Conservation (phyloP, 1,284 basidiomycete genomes). For the Cryptococcus wingfieldii region DNA sequence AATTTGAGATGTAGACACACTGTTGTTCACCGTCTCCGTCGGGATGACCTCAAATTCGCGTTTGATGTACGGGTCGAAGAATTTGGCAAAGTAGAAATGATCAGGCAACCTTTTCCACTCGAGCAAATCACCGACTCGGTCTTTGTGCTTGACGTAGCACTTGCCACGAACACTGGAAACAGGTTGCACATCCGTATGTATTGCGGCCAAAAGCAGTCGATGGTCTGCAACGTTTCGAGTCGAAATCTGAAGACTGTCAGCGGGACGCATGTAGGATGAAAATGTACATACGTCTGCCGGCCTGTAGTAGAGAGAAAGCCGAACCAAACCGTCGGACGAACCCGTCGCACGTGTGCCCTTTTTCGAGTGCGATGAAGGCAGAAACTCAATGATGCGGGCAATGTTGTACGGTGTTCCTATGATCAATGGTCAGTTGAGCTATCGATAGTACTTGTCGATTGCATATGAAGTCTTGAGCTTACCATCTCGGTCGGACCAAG, state of each 20-base stretch:
- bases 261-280: constrained; percentile 4
- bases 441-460: neutral
- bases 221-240: constrained; percentile 63
- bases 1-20: constrained; percentile 54
- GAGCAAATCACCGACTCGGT: constrained; percentile 86
- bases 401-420: constrained; percentile 74
- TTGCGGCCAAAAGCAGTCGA: constrained; percentile 84
- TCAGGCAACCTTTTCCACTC: constrained; percentile 95
- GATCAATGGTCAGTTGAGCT: neutral
- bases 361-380: constrained; percentile 57
- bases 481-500: constrained; percentile 84
- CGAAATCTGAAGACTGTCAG: constrained; percentile 45
- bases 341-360: constrained; percentile 26
- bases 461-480: constrained; percentile 32
- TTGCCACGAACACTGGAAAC: constrained; percentile 83
- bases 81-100: constrained; percentile 87
- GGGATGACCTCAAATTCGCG: constrained; percentile 96
- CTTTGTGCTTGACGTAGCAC: constrained; percentile 88
- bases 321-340: constrained; percentile 54
- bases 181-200: constrained; percentile 92
- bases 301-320: constrained; percentile 89
- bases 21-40: constrained; percentile 77
- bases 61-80: constrained; percentile 97
- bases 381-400: constrained; percentile 92
- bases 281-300: constrained; percentile 54